Conservation (phyloP, 225 moss, liverwort and hornwort species). For the Polytrichum commune region DNA sequence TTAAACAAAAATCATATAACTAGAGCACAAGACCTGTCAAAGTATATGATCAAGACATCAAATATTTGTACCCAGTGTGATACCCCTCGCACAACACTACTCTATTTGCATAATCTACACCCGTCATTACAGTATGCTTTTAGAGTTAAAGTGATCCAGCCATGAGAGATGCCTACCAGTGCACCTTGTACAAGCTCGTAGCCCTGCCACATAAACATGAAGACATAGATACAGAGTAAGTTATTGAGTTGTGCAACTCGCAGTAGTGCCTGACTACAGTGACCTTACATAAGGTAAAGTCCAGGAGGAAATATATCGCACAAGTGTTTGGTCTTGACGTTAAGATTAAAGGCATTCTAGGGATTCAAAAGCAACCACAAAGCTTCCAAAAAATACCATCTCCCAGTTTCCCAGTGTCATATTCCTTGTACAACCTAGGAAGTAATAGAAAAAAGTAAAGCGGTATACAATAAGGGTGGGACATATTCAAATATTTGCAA, state of each 20-base stretch:
- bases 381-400: neutral
- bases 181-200: conserved; percentile 73
- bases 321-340: neutral
- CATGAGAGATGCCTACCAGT: conserved; percentile 37
- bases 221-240: neutral
- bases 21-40: neutral
- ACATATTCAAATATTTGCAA: neutral
- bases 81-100: no score
- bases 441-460: neutral
- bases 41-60: neutral
- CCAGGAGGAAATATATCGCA: neutral
- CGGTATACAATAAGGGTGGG: neutral
- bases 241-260: neutral
- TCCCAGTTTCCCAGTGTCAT: neutral
- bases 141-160: no score
- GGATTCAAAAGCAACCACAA: neutral
- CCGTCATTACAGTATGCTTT: no score
- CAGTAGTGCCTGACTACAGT: neutral
- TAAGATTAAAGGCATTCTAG: neutral
- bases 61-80: neutral
- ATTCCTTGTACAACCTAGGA: neutral
- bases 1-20: neutral
- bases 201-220: conserved; percentile 26
- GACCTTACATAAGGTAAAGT: neutral
- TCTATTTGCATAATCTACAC: no score